Evolutionary conservation across 352 stramenopile genomes (phyloP).

Genomic region (Phytopythium helicoides): DNA sequence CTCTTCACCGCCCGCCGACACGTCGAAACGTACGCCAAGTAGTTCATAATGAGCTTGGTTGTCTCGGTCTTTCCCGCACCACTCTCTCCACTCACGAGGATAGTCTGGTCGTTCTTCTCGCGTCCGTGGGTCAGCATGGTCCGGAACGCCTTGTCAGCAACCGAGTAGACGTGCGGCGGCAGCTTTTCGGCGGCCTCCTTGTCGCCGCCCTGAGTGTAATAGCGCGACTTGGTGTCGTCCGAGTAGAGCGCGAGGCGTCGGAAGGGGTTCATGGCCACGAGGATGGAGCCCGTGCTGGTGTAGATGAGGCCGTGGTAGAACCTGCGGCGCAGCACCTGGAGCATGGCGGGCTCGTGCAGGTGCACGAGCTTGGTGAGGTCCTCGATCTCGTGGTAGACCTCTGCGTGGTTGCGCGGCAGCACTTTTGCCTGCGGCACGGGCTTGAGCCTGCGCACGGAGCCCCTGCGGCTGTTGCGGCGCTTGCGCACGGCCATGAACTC

Average conservation of each 20-base stretch:
- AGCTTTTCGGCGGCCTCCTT: slow-evolving; percentile 53
- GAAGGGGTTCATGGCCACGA: slow-evolving; percentile 87
- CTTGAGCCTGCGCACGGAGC: slow-evolving; percentile 34
- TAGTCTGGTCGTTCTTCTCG: slow-evolving; percentile 87
- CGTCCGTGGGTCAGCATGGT: slow-evolving; percentile 65
- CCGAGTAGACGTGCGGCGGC: slow-evolving; percentile 83
- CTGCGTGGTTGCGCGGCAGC: slow-evolving; percentile 52
- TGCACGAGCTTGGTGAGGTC: slow-evolving; percentile 91
- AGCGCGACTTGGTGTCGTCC: slow-evolving; percentile 63
- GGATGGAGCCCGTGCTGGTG: slow-evolving; percentile 84
- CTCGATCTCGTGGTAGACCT: slow-evolving; percentile 69
- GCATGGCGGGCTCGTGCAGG: slow-evolving; percentile 89
- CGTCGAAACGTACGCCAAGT: slow-evolving; percentile 88
- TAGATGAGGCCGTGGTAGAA: slow-evolving; percentile 89
- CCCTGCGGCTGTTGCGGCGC: slow-evolving; percentile 48
- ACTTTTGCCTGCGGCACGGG: slow-evolving; percentile 41
- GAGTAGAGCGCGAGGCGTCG: slow-evolving; percentile 67
- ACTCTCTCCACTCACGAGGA: slow-evolving; percentile 95
- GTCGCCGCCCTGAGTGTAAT: slow-evolving; percentile 58
- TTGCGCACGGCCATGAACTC: slow-evolving; percentile 47
- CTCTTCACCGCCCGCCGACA: slow-evolving; percentile 14
- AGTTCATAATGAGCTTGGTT: slow-evolving; percentile 97
- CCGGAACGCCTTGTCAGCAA: slow-evolving; percentile 82
- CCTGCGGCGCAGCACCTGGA: slow-evolving; percentile 77
- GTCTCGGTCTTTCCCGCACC: slow-evolving; percentile 96